A percentile compares a stretch with the other conserved stretches of the same genome.
Evolutionary conservation across 2,329 filamentous ascomycete genomes (phyloP).

Genomic region (Aspergillus viridinutans): DNA sequence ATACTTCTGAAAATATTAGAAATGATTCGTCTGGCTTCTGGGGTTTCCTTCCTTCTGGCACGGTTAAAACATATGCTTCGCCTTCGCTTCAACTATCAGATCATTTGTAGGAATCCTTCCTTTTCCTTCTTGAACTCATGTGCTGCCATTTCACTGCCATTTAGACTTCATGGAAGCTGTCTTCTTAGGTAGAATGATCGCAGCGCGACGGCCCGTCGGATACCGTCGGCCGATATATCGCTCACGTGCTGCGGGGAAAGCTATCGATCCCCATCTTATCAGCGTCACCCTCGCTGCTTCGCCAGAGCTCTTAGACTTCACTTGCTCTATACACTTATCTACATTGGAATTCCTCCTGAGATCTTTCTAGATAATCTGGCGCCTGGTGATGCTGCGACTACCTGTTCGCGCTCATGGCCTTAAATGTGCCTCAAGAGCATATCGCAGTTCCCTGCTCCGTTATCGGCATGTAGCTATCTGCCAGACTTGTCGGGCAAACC

Average conservation of each 20-base stretch:
- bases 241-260: conserved; percentile 25
- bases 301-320: not conserved
- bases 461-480: conserved; percentile 17
- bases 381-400: conserved; percentile 30
- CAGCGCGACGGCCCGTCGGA: not conserved
- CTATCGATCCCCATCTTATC: conserved; percentile 14
- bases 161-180: not conserved
- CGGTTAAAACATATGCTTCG: not conserved
- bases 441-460: conserved; percentile 17
- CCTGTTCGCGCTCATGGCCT: conserved; percentile 23
- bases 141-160: not conserved
- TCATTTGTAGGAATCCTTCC: not conserved
- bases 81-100: not conserved
- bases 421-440: conserved; percentile 15
- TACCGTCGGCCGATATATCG: conserved; percentile 11
- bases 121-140: not conserved
- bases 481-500: conserved; percentile 7
- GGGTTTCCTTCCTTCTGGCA: not conserved
- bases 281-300: conserved; percentile 1
- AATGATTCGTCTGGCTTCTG: not conserved
- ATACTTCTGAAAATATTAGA: not conserved
- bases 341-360: not conserved
- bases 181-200: not conserved
- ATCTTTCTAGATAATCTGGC: conserved; percentile 4
- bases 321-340: not conserved